These are phyloP conservation scores for Hemileccinum rubropunctum DNA, from an alignment of 768 basidiomycete genomes.

Conservation along the genomic window DNA sequence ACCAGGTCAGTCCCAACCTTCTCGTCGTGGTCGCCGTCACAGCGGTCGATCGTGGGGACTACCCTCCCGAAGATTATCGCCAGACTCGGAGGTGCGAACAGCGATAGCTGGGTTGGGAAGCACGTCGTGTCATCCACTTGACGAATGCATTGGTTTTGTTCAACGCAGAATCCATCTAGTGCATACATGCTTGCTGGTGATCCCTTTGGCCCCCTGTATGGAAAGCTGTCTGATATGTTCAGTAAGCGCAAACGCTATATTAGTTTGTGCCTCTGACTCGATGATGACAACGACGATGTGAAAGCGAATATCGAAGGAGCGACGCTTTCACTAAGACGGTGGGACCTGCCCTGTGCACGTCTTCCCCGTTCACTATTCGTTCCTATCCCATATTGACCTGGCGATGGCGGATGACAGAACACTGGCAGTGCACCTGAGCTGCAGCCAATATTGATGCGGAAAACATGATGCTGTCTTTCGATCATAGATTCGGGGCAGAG, in stretches of 20 bases:
- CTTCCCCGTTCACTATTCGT: too few relatives aligned
- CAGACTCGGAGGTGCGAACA: conserved; percentile 57
- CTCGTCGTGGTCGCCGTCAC: not conserved
- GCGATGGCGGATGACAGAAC: too few relatives aligned
- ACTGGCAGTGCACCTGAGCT: too few relatives aligned
- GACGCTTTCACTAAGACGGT: too few relatives aligned
- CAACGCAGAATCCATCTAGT: conserved; percentile 33
- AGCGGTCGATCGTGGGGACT: conserved; percentile 65
- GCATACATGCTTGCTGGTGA: conserved; percentile 73
- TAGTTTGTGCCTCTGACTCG: not conserved
- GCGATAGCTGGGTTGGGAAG: conserved; percentile 77
- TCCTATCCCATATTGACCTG: too few relatives aligned
- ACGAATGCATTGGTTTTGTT: not conserved
- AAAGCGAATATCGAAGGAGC: too few relatives aligned
- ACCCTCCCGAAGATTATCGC: conserved; percentile 73
- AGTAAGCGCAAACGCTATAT: conserved; percentile 18
- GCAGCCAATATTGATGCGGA: too few relatives aligned
- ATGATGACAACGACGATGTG: too few relatives aligned
- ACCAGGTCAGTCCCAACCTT: conserved; percentile 43
- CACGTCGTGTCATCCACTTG: conserved; percentile 21
- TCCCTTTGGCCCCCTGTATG: conserved; percentile 68
- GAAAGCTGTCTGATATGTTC: conserved; percentile 69
- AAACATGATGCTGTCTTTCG: too few relatives aligned
- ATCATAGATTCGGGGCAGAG: too few relatives aligned
- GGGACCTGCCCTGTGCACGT: too few relatives aligned